Evolutionary conservation across 257 asterid species (phyloP), one percentile per base, ranked within the genome.

Genomic region (Nicotiana paniculata): DNA sequence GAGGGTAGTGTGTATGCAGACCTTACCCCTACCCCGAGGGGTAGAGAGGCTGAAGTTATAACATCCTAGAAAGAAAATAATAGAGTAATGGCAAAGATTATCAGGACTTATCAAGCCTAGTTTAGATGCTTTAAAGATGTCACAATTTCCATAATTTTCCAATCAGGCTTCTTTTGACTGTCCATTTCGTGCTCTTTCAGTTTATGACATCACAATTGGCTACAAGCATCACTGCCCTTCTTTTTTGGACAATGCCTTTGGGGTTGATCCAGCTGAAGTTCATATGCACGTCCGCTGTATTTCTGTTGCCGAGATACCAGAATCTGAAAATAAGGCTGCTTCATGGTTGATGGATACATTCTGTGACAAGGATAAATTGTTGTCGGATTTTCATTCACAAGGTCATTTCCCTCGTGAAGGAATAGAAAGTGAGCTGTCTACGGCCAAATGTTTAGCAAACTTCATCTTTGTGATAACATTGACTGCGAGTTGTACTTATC

Each of bases 241-340:
- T 46, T 92, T 95, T 91, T 64, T 93, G 92, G 98, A 95, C 83
- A 95, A 95, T 9, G 97, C 90, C 39, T 95, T 76, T 63, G 98
- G 98, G 13, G 87, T 93, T 2, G 97, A 93, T 84, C 98, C 98
- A 4, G 88, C 97, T 0, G 98, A 95, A 88, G 97, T 95, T 81
- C 98, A 95, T 86, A 90, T 93, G 82, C 95, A 93, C 39, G 58
- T 93, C 55, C 89, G 88, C 4, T 92, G 97, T 30, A 65, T 95
- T 72, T 39, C 92, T 81, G 66, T 90, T 3, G 51, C 21, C 1
- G 92, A 91, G 65, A 85, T 95, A 54, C 98, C 97, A 59, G 65
- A 81, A 67, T 88, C 95, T 13, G 97, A 93, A 82, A 85, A 83
- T 18, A 83, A 89, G 83, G 82, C 88, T 69, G 83, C 89, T 35